Evolutionary conservation across 2,329 filamentous ascomycete species (phyloP), one percentile per base, ranked within the genome.

Genomic region (Juglanconis sp.): DNA sequence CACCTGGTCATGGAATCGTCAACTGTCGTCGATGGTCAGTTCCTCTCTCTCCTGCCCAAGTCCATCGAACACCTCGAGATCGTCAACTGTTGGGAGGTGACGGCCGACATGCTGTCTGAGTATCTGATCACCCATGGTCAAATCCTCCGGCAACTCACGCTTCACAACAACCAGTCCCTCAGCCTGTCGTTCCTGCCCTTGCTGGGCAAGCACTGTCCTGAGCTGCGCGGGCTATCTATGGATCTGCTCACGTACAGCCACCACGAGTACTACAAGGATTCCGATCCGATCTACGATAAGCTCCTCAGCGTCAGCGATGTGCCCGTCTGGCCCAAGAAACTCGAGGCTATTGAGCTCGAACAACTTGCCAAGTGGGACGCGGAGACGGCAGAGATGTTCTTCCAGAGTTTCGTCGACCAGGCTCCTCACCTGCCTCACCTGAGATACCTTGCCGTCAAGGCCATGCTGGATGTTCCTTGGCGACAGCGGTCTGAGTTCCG

Each of bases 391-490:
- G 86, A 90, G 66, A 86, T 85, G 60, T 91, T 97, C 67, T 90
- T 97, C 66, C 81, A 84, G 46, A 95, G 91, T 15, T 78, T 98
- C 2, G 82, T 94, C 30, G 82, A 92, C 60, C 86, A 84, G 53
- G 91, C 92, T 0, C 77, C 81, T 1, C 74, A 81, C 3, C 72
- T 98, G 30, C 84, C 81, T 0, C 77, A 86, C 60, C 81, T 98
- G 31, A 87, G 92, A 8, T 79, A 82, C 48, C 76, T 97, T 10
- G 81, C 84, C 1, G 83, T 97, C 65, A 90, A 88, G 68, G 87
- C 89, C 1, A 94, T 92, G 72, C 79, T 97, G 52, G 86, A 93
- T 68, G 83, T 87, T 50, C 87, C 89, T 10, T 96, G 92, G 91
- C 87, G 92, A 63, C 86, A 92, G 69, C 86, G 94, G 47, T 90